A percentile compares a stretch with the other conserved stretches of the same genome.
phyloP scores from a whole-genome alignment of 495 filamentous ascomycete species.

The Astrothelium macrocarpum region DNA sequence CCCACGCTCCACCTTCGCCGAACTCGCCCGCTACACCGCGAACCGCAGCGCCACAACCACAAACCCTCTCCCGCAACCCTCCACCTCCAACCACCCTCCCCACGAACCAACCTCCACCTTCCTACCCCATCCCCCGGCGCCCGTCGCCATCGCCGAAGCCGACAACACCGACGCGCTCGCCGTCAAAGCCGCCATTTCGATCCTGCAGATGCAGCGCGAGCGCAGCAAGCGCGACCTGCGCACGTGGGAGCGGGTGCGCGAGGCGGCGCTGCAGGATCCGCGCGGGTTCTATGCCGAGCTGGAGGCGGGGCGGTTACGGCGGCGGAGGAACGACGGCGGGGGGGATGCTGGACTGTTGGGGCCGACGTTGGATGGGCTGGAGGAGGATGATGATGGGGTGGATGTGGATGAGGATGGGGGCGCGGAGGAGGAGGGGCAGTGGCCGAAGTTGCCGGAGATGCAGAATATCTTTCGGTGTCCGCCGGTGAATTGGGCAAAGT shows the following conservation, averaged over 20 bases:
- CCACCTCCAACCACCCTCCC: neutral
- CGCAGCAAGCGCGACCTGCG: slow-evolving; percentile 63
- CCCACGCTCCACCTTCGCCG: slow-evolving; percentile 21
- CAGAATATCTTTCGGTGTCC: slow-evolving; percentile 79
- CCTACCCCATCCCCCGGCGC: slow-evolving; percentile 39
- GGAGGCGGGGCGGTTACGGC: slow-evolving; percentile 41
- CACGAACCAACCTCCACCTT: slow-evolving; percentile 20
- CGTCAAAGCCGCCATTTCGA: slow-evolving; percentile 65
- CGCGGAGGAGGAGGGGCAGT: slow-evolving; percentile 12
- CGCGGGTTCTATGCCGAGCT: slow-evolving; percentile 57
- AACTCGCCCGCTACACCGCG: slow-evolving; percentile 15
- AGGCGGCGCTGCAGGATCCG: slow-evolving; percentile 56
- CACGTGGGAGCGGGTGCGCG: slow-evolving; percentile 52
- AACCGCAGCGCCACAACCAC: neutral
- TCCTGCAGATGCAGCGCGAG: slow-evolving; percentile 72
- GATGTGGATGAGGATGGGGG: slow-evolving; percentile 25
- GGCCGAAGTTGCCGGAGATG: slow-evolving; percentile 53
- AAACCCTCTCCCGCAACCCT: neutral
- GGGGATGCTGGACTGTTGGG: slow-evolving; percentile 19
- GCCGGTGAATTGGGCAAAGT: slow-evolving; percentile 84
- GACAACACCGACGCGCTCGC: slow-evolving; percentile 79
- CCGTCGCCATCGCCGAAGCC: slow-evolving; percentile 62
- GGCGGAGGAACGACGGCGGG: slow-evolving; percentile 25
- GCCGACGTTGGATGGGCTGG: slow-evolving; percentile 25
- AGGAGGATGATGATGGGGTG: slow-evolving; percentile 28